Conservation (phyloP, 2,329 filamentous ascomycete species). For the Aspergillus sp. region DNA sequence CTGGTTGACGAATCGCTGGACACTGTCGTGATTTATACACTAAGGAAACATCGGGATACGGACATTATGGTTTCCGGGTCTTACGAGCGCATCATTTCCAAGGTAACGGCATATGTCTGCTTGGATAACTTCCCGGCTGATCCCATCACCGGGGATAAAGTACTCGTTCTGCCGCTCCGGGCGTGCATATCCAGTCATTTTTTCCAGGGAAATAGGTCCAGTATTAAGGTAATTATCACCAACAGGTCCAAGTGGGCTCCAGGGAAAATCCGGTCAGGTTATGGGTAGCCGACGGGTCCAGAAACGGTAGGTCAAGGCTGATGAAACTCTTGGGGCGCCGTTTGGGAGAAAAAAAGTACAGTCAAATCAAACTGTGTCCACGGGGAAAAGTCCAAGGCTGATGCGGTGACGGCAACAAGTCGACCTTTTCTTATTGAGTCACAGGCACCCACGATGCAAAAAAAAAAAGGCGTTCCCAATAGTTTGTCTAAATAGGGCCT, state of each 20-base stretch:
- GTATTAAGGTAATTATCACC: constrained; percentile 20
- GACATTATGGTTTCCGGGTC: constrained; percentile 72
- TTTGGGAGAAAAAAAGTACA: constrained; percentile 21
- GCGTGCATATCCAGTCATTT: constrained; percentile 36
- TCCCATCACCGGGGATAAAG: constrained; percentile 75
- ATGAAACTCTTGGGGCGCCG: constrained; percentile 12
- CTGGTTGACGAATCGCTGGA: constrained; percentile 2
- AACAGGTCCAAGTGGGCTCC: constrained; percentile 29
- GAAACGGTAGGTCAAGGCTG: constrained; percentile 13
- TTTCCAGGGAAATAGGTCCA: constrained; percentile 26
- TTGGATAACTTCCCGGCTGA: constrained; percentile 79
- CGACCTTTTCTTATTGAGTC: constrained; percentile 11
- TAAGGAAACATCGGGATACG: constrained; percentile 29
- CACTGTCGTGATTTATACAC: not conserved
- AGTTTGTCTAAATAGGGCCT: constrained; percentile 10
- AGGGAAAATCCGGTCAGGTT: constrained; percentile 14
- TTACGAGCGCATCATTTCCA: constrained; percentile 76
- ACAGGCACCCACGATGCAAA: constrained; percentile 13
- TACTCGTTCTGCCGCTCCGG: constrained; percentile 65
- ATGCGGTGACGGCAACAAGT: constrained; percentile 17
- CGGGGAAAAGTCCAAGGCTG: constrained; percentile 19
- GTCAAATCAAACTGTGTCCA: constrained; percentile 22
- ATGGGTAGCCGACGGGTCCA: constrained; percentile 18
- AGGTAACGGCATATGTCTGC: constrained; percentile 81
- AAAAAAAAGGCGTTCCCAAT: constrained; percentile 8